phyloP scores from a whole-genome alignment of 179 eudicot species.

The Amaranthus tricolor region DNA sequence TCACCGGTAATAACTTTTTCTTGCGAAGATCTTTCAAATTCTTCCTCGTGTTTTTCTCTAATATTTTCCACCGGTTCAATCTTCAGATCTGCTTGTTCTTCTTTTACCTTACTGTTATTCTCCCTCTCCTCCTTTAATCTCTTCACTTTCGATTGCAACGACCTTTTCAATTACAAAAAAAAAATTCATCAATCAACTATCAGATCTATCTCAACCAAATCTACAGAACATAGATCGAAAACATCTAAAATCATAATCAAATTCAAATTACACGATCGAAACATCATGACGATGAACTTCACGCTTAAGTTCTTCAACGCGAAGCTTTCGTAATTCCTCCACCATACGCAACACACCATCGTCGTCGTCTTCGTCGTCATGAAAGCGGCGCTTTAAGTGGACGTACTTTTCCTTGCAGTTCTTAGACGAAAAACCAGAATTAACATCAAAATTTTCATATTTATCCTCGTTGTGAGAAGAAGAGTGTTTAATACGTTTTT shows the following conservation, averaged over 20 bases:
- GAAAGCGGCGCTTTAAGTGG: conserved; percentile 41
- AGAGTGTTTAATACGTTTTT: conserved; percentile 18
- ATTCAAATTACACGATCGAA: conserved; percentile 46
- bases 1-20: conserved; percentile 20
- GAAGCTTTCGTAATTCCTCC: conserved; percentile 41
- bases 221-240: conserved; percentile 25
- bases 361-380: conserved; percentile 7
- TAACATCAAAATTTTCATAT: neutral
- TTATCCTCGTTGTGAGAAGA: neutral
- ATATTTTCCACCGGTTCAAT: conserved; percentile 20
- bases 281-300: conserved; percentile 42
- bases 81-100: conserved; percentile 37
- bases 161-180: conserved; percentile 29
- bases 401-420: conserved; percentile 34
- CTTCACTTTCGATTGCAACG: conserved; percentile 48
- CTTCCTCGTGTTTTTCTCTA: neutral
- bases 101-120: conserved; percentile 1
- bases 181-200: neutral
- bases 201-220: conserved; percentile 27
- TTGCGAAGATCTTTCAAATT: conserved; percentile 24
- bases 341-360: conserved; percentile 27
- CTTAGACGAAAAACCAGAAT: conserved; percentile 25
- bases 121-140: conserved; percentile 46
- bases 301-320: conserved; percentile 46
- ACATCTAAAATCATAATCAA: neutral